Evolutionary conservation across 805 yeast genomes (phyloP).

Genomic region (Wickerhamomyces rabaulensis): DNA sequence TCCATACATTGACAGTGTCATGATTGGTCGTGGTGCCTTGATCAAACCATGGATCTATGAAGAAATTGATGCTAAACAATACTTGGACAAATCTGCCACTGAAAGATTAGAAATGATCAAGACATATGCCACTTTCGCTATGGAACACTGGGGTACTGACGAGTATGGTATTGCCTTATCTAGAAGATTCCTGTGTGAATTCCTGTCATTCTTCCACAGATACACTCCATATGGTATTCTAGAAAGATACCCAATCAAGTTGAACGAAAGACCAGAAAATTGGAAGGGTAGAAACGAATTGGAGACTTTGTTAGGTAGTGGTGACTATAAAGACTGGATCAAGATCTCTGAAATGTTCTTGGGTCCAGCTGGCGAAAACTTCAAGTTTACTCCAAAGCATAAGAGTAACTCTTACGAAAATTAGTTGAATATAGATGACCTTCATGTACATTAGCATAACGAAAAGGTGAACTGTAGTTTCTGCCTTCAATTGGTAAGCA

Average conservation of each 20-base stretch:
- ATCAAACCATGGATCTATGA: conserved; percentile 99
- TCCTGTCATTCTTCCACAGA: conserved; percentile 87
- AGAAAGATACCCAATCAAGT: conserved; percentile 79
- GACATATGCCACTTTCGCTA: conserved; percentile 70
- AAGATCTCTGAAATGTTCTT: conserved; percentile 92
- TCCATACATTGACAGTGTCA: conserved; percentile 80
- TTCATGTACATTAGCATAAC: no score
- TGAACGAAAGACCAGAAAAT: conserved; percentile 90
- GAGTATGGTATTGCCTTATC: conserved; percentile 87
- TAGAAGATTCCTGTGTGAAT: conserved; percentile 90
- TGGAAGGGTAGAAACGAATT: conserved; percentile 92
- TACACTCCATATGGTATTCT: conserved; percentile 92
- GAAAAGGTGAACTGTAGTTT: not conserved
- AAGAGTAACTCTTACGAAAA: conserved; percentile 76
- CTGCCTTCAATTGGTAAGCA: no score
- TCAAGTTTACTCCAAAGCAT: conserved; percentile 87
- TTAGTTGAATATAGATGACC: not conserved
- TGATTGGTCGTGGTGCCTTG: conserved; percentile 97
- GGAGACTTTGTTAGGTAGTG: conserved; percentile 82
- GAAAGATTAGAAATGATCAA: conserved; percentile 78
- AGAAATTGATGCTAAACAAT: conserved; percentile 85
- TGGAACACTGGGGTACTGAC: conserved; percentile 97
- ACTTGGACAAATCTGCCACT: conserved; percentile 83
- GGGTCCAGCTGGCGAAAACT: conserved; percentile 74
- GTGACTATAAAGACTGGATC: conserved; percentile 91